Evolutionary conservation across 2,329 filamentous ascomycete genomes (phyloP).

Genomic region (Verticillium longisporum): DNA sequence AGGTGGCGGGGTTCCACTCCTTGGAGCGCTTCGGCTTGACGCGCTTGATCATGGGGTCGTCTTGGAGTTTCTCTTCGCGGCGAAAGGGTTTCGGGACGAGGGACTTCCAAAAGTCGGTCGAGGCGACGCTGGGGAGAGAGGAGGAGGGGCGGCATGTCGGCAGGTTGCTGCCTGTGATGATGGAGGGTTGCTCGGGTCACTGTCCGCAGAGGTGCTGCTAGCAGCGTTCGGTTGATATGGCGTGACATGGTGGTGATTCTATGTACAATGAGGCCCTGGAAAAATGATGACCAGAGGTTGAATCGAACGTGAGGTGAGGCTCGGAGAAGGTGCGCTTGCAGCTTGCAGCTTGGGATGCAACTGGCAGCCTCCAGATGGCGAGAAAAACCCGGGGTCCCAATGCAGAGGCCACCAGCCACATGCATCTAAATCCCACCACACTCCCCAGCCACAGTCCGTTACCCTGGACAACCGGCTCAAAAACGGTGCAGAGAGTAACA

Average conservation of each 20-base stretch:
- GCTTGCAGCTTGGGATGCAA: too few species aligned
- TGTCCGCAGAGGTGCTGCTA: conserved; percentile 2
- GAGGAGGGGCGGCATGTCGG: conserved; percentile 21
- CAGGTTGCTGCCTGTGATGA: neutral
- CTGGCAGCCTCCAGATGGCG: too few species aligned
- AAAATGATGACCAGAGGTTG: neutral
- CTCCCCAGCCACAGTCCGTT: neutral
- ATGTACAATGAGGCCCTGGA: neutral
- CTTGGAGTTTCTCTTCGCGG: conserved; percentile 25
- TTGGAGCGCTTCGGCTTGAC: conserved; percentile 41
- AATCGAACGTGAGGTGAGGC: too few species aligned
- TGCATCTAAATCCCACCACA: too few species aligned
- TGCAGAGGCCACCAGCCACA: neutral
- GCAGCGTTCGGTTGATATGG: neutral
- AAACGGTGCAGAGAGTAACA: too few species aligned
- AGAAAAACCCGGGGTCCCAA: neutral
- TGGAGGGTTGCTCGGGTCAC: conserved; percentile 1
- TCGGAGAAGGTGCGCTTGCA: too few species aligned
- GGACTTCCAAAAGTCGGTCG: conserved; percentile 61
- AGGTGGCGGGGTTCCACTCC: conserved; percentile 75
- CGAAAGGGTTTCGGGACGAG: conserved; percentile 63
- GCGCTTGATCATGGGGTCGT: conserved; percentile 20
- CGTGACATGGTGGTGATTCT: conserved; percentile 3
- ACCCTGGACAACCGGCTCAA: neutral
- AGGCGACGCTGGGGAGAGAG: conserved; percentile 43